A percentile compares a stretch with the other conserved stretches of the same genome.
Conservation (phyloP, 305 asterid species). For the Ilex paraguariensis region DNA sequence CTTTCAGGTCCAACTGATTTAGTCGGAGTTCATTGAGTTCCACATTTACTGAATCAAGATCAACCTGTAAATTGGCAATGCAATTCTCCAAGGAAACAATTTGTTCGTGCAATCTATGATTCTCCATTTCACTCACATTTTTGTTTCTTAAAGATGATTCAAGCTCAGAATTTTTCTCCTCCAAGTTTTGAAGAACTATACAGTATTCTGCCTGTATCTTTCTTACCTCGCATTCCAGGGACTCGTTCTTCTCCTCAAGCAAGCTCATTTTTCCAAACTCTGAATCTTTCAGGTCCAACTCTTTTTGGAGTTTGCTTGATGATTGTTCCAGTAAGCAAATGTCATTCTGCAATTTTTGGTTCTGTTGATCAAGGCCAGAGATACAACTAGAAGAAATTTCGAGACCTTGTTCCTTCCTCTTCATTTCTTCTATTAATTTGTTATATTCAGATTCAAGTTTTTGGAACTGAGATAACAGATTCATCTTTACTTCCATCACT, state of each 20-base stretch:
- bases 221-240: slow-evolving; percentile 35
- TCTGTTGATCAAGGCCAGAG: slow-evolving; percentile 49
- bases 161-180: slow-evolving; percentile 33
- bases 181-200: slow-evolving; percentile 48
- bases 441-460: slow-evolving; percentile 34
- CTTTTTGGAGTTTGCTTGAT: slow-evolving; percentile 39
- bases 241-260: slow-evolving; percentile 54
- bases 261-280: slow-evolving; percentile 39
- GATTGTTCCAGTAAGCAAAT: slow-evolving; percentile 38
- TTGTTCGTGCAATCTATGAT: slow-evolving; percentile 27
- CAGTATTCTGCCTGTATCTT: slow-evolving; percentile 33
- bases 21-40: slow-evolving; percentile 28
- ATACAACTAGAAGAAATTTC: slow-evolving; percentile 43
- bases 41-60: slow-evolving; percentile 31
- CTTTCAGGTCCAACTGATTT: slow-evolving; percentile 50
- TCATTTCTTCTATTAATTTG: slow-evolving; percentile 42
- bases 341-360: slow-evolving; percentile 36
- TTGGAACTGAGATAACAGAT: slow-evolving; percentile 32
- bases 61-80: slow-evolving; percentile 42
- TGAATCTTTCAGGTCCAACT: slow-evolving; percentile 47
- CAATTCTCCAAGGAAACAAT: slow-evolving; percentile 31
- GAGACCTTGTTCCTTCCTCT: slow-evolving; percentile 55
- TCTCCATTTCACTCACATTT: slow-evolving; percentile 27
- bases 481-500: slow-evolving; percentile 26
- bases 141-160: slow-evolving; percentile 29